Percentiles rank a stretch among this genome's conserved stretches.
Conservation (phyloP, 2,329 filamentous ascomycete genomes). For the Cyclaneusma minus region DNA sequence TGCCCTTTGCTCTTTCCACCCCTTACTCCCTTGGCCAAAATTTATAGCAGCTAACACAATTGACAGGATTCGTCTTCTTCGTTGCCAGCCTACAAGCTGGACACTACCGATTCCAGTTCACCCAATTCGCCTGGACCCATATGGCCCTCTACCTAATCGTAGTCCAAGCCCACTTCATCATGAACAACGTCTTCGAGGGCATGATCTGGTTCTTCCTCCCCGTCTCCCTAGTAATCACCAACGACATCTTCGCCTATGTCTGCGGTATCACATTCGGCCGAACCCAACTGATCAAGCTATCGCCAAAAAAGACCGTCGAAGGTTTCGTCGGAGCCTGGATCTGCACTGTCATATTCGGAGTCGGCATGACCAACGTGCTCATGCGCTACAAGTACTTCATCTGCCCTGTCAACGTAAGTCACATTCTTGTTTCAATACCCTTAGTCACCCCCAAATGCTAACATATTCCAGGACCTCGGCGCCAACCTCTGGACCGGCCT, state of each 20-base stretch:
- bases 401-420: constrained; percentile 76
- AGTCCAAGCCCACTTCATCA: constrained; percentile 95
- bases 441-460: constrained; percentile 3
- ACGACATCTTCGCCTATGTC: constrained; percentile 96
- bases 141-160: constrained; percentile 98
- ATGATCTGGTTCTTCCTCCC: constrained; percentile 99
- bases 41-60: constrained; percentile 17
- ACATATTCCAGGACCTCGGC: constrained; percentile 50
- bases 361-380: constrained; percentile 67
- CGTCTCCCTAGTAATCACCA: constrained; percentile 87
- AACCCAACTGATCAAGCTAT: constrained; percentile 93
- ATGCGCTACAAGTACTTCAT: constrained; percentile 94
- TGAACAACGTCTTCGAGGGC: constrained; percentile 99
- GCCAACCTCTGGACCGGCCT: constrained; percentile 87
- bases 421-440: background rate
- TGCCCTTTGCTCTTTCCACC: background rate
- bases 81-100: constrained; percentile 88
- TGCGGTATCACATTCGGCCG: constrained; percentile 94
- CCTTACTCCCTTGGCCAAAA: background rate
- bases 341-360: constrained; percentile 78
- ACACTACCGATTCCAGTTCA: constrained; percentile 97
- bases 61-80: constrained; percentile 87
- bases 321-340: constrained; percentile 95
- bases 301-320: constrained; percentile 97
- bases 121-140: constrained; percentile 97